These are phyloP conservation scores for Fusarium sp. DNA, from an alignment of 2,329 filamentous ascomycete species.

Conservation along the genomic window DNA sequence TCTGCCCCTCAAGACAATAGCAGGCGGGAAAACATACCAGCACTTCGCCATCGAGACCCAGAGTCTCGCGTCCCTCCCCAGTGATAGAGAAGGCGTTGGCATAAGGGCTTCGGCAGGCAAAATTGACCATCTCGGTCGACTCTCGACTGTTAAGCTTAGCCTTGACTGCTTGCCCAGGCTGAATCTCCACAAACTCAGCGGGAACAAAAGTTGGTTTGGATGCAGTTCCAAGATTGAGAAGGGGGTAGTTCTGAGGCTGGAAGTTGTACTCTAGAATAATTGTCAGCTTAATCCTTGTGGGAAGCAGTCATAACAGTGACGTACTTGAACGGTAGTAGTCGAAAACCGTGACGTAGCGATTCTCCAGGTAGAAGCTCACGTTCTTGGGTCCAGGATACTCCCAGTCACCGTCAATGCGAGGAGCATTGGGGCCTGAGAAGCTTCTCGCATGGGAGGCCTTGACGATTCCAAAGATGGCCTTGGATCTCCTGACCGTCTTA, in stretches of 20 bases:
- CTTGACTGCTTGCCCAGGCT: conserved; percentile 69
- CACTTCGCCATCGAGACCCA: conserved; percentile 63
- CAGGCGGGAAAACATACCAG: conserved; percentile 42
- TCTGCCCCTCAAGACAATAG: not conserved
- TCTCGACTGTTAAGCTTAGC: conserved; percentile 66
- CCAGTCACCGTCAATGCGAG: conserved; percentile 36
- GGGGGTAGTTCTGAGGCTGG: conserved; percentile 56
- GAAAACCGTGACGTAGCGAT: conserved; percentile 50
- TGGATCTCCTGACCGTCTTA: conserved; percentile 44
- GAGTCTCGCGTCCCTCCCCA: conserved; percentile 60
- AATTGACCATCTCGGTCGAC: conserved; percentile 72
- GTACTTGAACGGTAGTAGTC: conserved; percentile 57
- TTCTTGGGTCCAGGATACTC: conserved; percentile 48
- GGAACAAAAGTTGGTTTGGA: conserved; percentile 69
- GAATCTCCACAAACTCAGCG: conserved; percentile 68
- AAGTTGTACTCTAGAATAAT: conserved; percentile 48
- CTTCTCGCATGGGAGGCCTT: conserved; percentile 34
- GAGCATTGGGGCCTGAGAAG: conserved; percentile 29
- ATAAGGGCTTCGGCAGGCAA: conserved; percentile 72
- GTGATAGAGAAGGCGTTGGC: conserved; percentile 73
- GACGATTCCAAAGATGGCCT: conserved; percentile 45
- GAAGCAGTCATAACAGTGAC: not conserved
- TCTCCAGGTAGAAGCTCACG: conserved; percentile 46
- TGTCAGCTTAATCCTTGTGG: conserved; percentile 12
- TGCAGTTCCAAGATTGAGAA: conserved; percentile 70